Conservation (phyloP, 148 eudicot species). For the Selenicereus undatus region DNA sequence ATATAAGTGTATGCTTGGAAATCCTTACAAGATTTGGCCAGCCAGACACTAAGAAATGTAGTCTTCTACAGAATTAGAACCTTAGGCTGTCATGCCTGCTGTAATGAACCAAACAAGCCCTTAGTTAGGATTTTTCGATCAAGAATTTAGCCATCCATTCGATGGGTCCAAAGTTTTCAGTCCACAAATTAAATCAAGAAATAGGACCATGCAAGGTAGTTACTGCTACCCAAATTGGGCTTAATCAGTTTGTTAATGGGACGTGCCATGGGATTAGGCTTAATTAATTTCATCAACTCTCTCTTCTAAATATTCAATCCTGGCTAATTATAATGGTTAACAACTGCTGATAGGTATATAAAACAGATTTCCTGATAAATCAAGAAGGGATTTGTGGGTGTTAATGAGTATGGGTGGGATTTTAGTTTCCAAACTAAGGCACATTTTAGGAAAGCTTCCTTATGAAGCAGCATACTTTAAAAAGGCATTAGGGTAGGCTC, state of each 20-base stretch:
- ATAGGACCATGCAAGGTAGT: neutral
- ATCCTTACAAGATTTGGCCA: too few species aligned
- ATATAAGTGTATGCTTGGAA: too few species aligned
- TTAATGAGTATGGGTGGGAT: neutral
- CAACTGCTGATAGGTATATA: neutral
- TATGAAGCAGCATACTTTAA: neutral
- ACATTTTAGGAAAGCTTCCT: conserved; percentile 3
- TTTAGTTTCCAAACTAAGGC: conserved; percentile 4
- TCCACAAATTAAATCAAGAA: neutral
- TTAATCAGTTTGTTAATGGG: neutral
- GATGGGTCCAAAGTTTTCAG: neutral
- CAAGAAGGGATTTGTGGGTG: neutral
- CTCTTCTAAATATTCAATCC: neutral
- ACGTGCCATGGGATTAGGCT: neutral
- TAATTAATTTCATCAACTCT: neutral
- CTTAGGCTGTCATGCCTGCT: neutral
- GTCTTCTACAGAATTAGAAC: neutral
- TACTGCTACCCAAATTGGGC: neutral
- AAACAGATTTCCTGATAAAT: conserved; percentile 7
- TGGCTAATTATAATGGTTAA: conserved; percentile 11
- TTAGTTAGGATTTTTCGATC: neutral
- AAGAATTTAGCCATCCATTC: neutral
- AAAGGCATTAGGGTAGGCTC: neutral
- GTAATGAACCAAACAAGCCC: neutral
- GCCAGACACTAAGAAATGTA: too few species aligned